Evolutionary conservation across 176 grass and related monocot genomes (phyloP), one percentile per base, ranked within the genome.

Genomic region (Ampelocalamus luodianensis): DNA sequence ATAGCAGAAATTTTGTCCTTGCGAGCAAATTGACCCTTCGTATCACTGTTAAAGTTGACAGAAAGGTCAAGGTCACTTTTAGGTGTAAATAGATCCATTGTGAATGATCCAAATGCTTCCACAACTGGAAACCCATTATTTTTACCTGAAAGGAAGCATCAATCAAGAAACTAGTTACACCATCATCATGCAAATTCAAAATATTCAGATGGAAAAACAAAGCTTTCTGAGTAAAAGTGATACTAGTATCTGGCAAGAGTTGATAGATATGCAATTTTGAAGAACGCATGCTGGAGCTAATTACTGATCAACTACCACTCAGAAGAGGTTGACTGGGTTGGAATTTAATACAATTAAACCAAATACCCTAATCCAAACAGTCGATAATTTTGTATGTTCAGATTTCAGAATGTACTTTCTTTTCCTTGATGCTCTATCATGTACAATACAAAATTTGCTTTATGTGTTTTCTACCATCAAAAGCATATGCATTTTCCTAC

Each of bases 11-110:
- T 93, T 80, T 87, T 92, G 20, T 85, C 71, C 18, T 84, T 71
- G 65, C 93, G 93, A 83, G 87, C 39, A 78, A 90, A 89, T 46
- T 89, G 59, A 85, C 38, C 43, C 5, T 53, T 62, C 50, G 32
- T 72, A 62, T 86, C 70, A 50, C 44, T 65, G 50, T 82, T 90
- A 82, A 98, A 98, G 68, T 98, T 98, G 77, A 98, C 51, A 44
- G 96, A 98, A 20, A 98, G 88, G 78, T 98, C 96, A 79, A 98
- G 88, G 72, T 98, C 96, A 90, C 96, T 98, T 85, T 82, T 67
- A 39, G 93, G 20, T 68, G 91, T 93, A 93, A 98, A 98, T 51
- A 98, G 89, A 71, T 98, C 87, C 96, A 98, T 98, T 40, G 84
- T 92, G 80, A n/a, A 98, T 23, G 96, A 98, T 54, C 96, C 96